Evolutionary conservation across 345 rosid species (phyloP), one percentile per base, ranked within the genome.

Genomic region (Moringa oleifera): DNA sequence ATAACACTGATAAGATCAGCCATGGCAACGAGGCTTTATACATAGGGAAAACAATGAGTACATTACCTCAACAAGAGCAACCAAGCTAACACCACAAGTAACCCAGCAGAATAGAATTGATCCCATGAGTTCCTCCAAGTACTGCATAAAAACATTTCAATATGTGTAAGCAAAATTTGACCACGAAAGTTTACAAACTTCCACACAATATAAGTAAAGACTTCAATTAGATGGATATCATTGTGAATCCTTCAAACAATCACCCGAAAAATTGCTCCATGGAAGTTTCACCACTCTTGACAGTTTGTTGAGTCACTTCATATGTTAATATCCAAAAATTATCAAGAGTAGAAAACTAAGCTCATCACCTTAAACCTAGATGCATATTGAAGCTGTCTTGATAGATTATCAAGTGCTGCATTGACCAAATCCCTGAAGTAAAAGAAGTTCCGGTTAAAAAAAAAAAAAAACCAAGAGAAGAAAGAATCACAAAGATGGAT

Each of bases 1-100:
- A 4, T 33, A 33, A 33, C 5, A 33, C 5, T 5, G 37, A 33
- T 33, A 33, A 33, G 37, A 33, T 41, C 12, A 41, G 13, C 6
- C 47, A 41, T 16, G 8, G 12, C 17, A 41, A 41, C 6, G 47
- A 7, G 47, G 16, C 47, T 11, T 41, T 11, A 28, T 1, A 20
- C 24, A 62, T 20, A 28, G 17, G 24, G n/a, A 58, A 53, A 15
- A 63, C 49, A 55, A 25, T 25, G 55, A 68, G 67, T 33, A 47
- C n/a, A 58, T 62, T 87, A 93, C 98, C 97, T 93, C 94, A 56
- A 87, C 79, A 65, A 93, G 90, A 58, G 96, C 89, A 81, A 71
- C 81, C 68, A 93, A 79, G 74, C 88, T 93, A 67, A 93, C 91
- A 72, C 87, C 88, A 70, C 94, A 87, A 24, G 81, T 80, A 77